Conservation (phyloP, 805 yeast genomes). For the Kodamaea jinghongensis region DNA sequence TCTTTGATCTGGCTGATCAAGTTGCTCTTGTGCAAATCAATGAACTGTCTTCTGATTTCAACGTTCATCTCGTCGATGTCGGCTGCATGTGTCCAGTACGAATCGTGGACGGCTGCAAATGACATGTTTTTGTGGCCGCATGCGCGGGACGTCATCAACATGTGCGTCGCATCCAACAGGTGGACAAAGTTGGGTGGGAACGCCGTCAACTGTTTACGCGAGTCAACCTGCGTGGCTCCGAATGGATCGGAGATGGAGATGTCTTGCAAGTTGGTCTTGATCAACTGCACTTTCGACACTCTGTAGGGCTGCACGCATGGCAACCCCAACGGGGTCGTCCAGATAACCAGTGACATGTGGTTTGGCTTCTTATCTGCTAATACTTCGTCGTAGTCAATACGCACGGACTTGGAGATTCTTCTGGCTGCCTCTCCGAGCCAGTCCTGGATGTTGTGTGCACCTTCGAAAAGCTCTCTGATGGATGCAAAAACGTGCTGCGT, state of each 20-base stretch:
- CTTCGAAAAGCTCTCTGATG: constrained; percentile 78
- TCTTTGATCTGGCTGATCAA: constrained; percentile 65
- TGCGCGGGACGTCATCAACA: constrained; percentile 82
- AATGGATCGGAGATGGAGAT: constrained; percentile 89
- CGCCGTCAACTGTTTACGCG: constrained; percentile 87
- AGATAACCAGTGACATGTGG: constrained; percentile 83
- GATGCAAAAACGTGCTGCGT: constrained; percentile 79
- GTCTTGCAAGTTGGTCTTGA: constrained; percentile 82
- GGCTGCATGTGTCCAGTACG: constrained; percentile 96
- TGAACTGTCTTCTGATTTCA: constrained; percentile 73
- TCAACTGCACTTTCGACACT: constrained; percentile 57
- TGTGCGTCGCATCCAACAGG: constrained; percentile 94
- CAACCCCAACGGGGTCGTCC: constrained; percentile 96
- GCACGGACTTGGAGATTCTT: constrained; percentile 71
- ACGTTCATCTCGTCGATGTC: constrained; percentile 72
- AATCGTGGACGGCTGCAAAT: constrained; percentile 96
- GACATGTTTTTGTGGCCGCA: constrained; percentile 64
- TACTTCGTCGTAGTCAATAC: constrained; percentile 51
- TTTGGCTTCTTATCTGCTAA: constrained; percentile 44
- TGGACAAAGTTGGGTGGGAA: constrained; percentile 96
- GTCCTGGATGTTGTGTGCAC: constrained; percentile 94
- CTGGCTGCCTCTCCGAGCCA: constrained; percentile 91
- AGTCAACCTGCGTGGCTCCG: constrained; percentile 74
- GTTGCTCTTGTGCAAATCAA: constrained; percentile 71
- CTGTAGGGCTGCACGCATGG: constrained; percentile 98